Evolutionary conservation across 2,329 filamentous ascomycete genomes (phyloP).

Genomic region (Aspergillus intermedius): DNA sequence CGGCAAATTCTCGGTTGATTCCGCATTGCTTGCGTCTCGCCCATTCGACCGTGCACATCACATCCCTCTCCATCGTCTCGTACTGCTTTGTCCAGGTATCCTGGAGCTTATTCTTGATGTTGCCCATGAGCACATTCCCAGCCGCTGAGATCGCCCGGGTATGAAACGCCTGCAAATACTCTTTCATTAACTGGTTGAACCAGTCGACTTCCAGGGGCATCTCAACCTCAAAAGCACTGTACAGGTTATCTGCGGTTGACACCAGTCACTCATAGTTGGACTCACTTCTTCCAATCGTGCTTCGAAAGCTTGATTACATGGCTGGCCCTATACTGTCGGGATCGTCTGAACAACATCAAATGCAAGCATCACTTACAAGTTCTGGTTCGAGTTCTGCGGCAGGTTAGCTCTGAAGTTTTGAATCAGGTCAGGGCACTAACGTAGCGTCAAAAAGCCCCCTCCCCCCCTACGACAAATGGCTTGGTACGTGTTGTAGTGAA

Average conservation of each 20-base stretch:
- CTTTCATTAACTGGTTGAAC: neutral
- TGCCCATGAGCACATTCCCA: neutral
- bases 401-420: no score
- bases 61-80: neutral
- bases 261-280: no score
- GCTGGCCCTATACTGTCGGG: constrained; percentile 15
- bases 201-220: neutral
- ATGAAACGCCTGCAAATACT: neutral
- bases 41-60: neutral
- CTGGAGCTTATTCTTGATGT: neutral
- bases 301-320: neutral
- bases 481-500: constrained; percentile 49
- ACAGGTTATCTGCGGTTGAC: neutral
- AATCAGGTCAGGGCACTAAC: neutral
- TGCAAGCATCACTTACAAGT: constrained; percentile 6
- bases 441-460: constrained; percentile 25
- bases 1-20: neutral
- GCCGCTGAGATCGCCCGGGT: neutral
- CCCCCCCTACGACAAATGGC: constrained; percentile 50
- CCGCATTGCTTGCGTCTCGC: neutral
- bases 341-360: neutral
- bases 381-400: constrained; percentile 28
- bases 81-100: neutral
- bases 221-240: neutral
- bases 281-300: neutral